These are phyloP conservation scores for Cercospora sesami DNA, from an alignment of 2,329 filamentous ascomycete species.

Conservation along the genomic window DNA sequence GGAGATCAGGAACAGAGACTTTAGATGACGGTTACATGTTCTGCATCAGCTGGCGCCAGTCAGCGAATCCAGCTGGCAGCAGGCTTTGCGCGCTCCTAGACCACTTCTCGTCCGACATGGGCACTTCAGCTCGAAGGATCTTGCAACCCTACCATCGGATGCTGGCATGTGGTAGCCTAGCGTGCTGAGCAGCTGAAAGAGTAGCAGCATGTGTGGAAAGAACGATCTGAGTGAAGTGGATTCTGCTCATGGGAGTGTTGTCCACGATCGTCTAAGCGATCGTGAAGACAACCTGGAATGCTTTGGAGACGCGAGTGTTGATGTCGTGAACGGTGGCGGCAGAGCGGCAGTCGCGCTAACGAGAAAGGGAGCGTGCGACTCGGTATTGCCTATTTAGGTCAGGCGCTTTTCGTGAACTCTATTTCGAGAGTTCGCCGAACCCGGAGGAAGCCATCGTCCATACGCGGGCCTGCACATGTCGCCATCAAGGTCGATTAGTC, in stretches of 20 bases:
- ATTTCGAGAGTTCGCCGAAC: not conserved
- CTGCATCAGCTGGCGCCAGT: not conserved
- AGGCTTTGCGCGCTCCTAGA: not conserved
- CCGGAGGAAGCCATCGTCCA: not conserved
- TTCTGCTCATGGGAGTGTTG: not conserved
- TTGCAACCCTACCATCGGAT: not conserved
- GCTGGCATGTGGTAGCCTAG: not conserved
- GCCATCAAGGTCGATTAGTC: constrained; percentile 1
- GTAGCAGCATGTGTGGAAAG: not conserved
- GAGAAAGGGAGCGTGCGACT: not conserved
- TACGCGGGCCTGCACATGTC: not conserved
- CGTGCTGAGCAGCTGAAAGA: not conserved
- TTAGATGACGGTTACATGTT: not conserved
- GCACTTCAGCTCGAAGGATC: not conserved
- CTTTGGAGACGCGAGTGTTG: not conserved
- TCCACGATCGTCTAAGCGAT: not conserved
- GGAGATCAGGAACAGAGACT: not conserved
- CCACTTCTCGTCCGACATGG: not conserved
- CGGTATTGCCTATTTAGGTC: not conserved
- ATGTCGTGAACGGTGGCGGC: not conserved
- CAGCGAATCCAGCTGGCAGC: not conserved
- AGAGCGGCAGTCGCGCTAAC: not conserved
- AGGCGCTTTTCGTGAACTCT: not conserved
- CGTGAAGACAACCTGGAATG: not conserved
- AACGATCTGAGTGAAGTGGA: not conserved